A percentile compares a stretch with the other conserved stretches of the same genome.
These are phyloP conservation scores for Rhinocladiella similis DNA, from an alignment of 2,329 filamentous ascomycete genomes.

Conservation along the genomic window DNA sequence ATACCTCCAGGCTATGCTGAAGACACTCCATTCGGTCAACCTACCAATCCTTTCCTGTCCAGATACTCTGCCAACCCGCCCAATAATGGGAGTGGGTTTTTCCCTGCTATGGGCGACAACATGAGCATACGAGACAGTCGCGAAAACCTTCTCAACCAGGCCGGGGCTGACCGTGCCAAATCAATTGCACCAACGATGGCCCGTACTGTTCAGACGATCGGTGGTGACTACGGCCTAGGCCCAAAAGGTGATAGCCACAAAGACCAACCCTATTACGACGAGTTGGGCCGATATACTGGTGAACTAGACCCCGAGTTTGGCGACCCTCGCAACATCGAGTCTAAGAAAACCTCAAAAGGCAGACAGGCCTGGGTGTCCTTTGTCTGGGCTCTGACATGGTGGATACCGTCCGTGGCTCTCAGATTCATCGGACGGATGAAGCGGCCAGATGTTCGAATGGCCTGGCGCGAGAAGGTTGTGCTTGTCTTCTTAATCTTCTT, in stretches of 20 bases:
- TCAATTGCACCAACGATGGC: conserved; percentile 62
- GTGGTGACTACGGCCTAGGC: conserved; percentile 87
- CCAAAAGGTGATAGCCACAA: conserved; percentile 77
- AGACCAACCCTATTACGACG: conserved; percentile 72
- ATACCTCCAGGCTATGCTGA: conserved; percentile 44
- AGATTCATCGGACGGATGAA: conserved; percentile 91
- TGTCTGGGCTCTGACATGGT: conserved; percentile 87
- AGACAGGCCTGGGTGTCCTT: conserved; percentile 78
- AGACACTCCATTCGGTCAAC: conserved; percentile 31
- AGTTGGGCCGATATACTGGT: conserved; percentile 65
- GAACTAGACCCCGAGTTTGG: conserved; percentile 76
- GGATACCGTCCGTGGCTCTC: conserved; percentile 85
- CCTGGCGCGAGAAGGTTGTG: conserved; percentile 93
- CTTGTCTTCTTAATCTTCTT: conserved; percentile 78
- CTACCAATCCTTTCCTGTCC: conserved; percentile 57
- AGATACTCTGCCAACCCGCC: conserved; percentile 65
- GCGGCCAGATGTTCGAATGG: conserved; percentile 91
- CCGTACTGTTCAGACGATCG: conserved; percentile 55
- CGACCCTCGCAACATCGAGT: conserved; percentile 73
- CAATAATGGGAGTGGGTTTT: conserved; percentile 63
- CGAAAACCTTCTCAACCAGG: conserved; percentile 67
- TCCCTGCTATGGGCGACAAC: conserved; percentile 62
- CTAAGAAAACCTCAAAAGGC: conserved; percentile 61
- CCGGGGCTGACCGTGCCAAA: conserved; percentile 54
- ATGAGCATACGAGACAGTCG: conserved; percentile 61